phyloP scores from a whole-genome alignment of 495 filamentous ascomycete genomes.

The Opeltia flavorubescens region DNA sequence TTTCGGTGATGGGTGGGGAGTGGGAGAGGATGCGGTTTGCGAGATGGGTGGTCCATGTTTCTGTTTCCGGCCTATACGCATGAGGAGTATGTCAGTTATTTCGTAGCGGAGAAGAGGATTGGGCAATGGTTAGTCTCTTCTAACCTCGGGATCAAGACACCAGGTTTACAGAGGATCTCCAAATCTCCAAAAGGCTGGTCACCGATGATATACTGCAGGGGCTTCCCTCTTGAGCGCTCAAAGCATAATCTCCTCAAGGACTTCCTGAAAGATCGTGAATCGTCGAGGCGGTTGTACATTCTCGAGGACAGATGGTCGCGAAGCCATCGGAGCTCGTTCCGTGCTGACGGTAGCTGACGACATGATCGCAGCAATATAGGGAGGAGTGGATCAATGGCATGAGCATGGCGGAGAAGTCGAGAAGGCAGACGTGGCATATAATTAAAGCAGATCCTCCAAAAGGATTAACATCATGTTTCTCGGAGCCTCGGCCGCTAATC shows the following conservation, averaged over 20 bases:
- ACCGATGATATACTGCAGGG: slow-evolving; percentile 82
- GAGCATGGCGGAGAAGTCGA: slow-evolving; percentile 42
- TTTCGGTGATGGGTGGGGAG: background rate
- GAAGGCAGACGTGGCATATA: slow-evolving; percentile 67
- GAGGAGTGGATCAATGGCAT: slow-evolving; percentile 40
- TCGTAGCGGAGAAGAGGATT: background rate
- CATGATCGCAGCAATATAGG: slow-evolving; percentile 55
- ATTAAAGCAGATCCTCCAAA: background rate
- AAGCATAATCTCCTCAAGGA: slow-evolving; percentile 36
- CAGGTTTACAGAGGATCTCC: slow-evolving; percentile 58
- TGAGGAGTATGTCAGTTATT: slow-evolving; percentile 4
- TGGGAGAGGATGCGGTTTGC: slow-evolving; percentile 28
- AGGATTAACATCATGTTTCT: no score
- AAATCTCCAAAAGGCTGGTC: slow-evolving; percentile 77
- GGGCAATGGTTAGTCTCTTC: background rate
- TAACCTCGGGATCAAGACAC: slow-evolving; percentile 83
- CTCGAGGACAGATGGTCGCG: slow-evolving; percentile 38
- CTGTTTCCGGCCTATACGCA: slow-evolving; percentile 48
- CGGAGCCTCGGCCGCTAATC: no score
- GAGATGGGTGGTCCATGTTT: slow-evolving; percentile 48
- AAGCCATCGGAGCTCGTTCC: slow-evolving; percentile 80
- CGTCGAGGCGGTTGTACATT: no score
- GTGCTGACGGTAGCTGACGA: slow-evolving; percentile 49
- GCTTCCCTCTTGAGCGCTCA: slow-evolving; percentile 47
- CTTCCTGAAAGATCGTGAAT: slow-evolving; percentile 15